phyloP scores from a whole-genome alignment of 768 basidiomycete species.

The Suillus cothurnatus region DNA sequence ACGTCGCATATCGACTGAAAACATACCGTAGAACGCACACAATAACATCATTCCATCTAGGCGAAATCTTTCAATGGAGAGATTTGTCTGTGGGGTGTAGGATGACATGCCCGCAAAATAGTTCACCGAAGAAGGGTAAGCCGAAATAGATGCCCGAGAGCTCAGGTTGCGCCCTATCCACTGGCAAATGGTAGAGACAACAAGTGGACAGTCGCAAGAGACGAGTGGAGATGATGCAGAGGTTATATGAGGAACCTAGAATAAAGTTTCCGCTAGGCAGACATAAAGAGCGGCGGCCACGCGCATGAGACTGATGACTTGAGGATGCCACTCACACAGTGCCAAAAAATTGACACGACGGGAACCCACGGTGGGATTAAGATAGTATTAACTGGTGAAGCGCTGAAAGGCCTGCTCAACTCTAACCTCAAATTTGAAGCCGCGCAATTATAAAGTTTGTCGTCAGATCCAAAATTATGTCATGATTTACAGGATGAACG shows the following conservation, averaged over 20 bases:
- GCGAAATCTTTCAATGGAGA: constrained; percentile 30
- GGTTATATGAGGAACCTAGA: neutral
- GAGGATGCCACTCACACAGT: constrained; percentile 1
- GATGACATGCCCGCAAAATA: constrained; percentile 19
- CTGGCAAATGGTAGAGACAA: neutral
- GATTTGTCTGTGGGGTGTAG: constrained; percentile 19
- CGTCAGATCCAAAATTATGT: neutral
- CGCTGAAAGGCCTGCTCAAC: neutral
- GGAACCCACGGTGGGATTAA: neutral
- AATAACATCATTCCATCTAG: constrained; percentile 25
- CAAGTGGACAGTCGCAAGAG: neutral
- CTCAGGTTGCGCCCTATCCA: neutral
- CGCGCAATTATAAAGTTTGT: neutral
- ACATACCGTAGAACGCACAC: constrained; percentile 25
- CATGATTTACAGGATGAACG: neutral
- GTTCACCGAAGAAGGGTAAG: neutral
- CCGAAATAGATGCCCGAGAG: neutral
- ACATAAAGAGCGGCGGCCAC: neutral
- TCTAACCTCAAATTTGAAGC: neutral
- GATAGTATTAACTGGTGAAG: neutral
- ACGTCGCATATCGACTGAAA: too few relatives aligned
- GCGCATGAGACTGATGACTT: neutral
- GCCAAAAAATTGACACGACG: neutral
- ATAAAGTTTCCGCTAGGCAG: neutral
- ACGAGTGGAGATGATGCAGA: neutral